Percentiles rank a stretch among this genome's conserved stretches.
phyloP scores from a whole-genome alignment of 768 basidiomycete genomes.

The Imleria badia region DNA sequence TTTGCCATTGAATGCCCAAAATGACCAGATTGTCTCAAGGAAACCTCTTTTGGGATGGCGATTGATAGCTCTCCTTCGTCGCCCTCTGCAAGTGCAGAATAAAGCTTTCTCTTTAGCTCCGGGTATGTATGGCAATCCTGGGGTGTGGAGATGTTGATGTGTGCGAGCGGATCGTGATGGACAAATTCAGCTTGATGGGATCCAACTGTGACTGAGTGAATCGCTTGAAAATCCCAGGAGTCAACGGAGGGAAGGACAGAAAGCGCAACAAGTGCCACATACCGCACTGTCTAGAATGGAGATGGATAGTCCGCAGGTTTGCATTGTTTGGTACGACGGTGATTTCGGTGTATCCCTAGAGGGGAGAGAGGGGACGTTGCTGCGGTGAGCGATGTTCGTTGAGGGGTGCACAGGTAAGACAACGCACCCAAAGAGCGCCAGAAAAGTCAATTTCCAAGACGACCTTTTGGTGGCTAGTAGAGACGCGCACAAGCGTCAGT shows the following conservation, averaged over 20 bases:
- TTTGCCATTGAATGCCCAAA: conserved; percentile 37
- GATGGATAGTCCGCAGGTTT: conserved; percentile 78
- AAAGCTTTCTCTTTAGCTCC: conserved; percentile 89
- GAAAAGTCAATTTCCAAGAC: conserved; percentile 92
- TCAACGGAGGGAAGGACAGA: conserved; percentile 22
- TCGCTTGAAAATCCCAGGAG: conserved; percentile 43
- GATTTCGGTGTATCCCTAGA: conserved; percentile 90
- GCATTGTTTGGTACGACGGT: conserved; percentile 79
- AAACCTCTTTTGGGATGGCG: conserved; percentile 72
- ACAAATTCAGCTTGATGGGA: conserved; percentile 75
- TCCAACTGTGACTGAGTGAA: conserved; percentile 71
- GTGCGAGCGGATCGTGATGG: conserved; percentile 72
- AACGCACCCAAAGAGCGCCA: conserved; percentile 77
- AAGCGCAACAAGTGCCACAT: conserved; percentile 32
- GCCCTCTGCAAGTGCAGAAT: conserved; percentile 84
- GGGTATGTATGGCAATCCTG: conserved; percentile 87
- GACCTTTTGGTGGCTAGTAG: conserved; percentile 95
- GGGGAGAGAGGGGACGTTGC: conserved; percentile 4
- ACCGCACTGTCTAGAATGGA: conserved; percentile 90
- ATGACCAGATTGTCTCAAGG: conserved; percentile 59
- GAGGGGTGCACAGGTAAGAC: conserved; percentile 22
- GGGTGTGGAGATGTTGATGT: conserved; percentile 62
- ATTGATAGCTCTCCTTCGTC: conserved; percentile 96
- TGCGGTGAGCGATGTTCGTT: conserved; percentile 21
- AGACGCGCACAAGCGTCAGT: conserved; percentile 53